Evolutionary conservation across 768 basidiomycete genomes (phyloP).

Genomic region (Boletus rex-veris): DNA sequence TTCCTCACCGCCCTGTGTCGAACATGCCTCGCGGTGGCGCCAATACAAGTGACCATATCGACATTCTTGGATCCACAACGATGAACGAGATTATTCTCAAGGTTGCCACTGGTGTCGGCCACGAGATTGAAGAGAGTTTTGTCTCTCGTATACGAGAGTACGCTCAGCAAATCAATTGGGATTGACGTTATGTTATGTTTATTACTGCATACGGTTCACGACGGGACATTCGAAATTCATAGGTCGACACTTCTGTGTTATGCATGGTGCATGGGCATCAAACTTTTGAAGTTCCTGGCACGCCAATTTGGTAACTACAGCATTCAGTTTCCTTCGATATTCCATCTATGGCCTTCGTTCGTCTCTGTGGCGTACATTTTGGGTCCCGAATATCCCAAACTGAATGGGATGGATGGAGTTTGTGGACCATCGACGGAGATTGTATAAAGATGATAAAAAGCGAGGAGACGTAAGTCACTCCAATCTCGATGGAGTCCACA

Average conservation of each 20-base stretch:
- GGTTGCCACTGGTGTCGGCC: slow-evolving; percentile 79
- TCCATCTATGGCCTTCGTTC: neutral
- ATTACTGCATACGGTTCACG: neutral
- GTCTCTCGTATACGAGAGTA: slow-evolving; percentile 81
- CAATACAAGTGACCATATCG: slow-evolving; percentile 88
- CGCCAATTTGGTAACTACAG: neutral
- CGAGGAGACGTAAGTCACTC: neutral
- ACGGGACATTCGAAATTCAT: neutral
- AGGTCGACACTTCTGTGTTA: neutral
- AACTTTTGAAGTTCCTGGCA: no score
- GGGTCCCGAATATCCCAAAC: neutral
- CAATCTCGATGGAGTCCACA: slow-evolving; percentile 2
- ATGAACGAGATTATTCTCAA: slow-evolving; percentile 90
- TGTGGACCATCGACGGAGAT: slow-evolving; percentile 1
- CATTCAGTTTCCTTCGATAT: neutral
- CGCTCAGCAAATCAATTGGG: slow-evolving; percentile 73
- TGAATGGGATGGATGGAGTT: neutral
- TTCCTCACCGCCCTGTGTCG: slow-evolving; percentile 72
- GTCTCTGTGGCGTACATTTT: neutral
- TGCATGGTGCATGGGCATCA: no score
- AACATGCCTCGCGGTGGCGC: slow-evolving; percentile 86
- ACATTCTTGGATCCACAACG: slow-evolving; percentile 72
- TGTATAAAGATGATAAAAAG: no score
- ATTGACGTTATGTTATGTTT: slow-evolving; percentile 36
- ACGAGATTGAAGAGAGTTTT: slow-evolving; percentile 65